These are phyloP conservation scores for Leccinum subgranulosum DNA, from an alignment of 768 basidiomycete species.

Conservation along the genomic window DNA sequence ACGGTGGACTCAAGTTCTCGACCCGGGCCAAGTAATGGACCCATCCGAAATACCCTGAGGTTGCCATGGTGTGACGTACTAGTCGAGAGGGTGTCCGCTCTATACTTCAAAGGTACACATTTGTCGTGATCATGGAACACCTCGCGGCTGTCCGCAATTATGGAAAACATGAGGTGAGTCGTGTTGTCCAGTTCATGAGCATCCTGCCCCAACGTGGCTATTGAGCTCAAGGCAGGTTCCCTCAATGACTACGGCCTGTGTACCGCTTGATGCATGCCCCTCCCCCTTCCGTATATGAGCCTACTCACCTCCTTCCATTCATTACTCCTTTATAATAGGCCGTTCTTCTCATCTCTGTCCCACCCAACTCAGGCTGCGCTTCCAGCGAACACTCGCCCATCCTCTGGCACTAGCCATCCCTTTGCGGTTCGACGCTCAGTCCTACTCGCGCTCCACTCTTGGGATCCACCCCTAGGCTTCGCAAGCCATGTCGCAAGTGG, in stretches of 20 bases:
- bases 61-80: slow-evolving; percentile 27
- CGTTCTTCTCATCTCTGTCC: slow-evolving; percentile 27
- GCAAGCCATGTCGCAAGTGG: slow-evolving; percentile 26
- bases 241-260: slow-evolving; percentile 30
- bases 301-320: slow-evolving; percentile 23
- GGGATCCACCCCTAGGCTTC: slow-evolving; percentile 4
- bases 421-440: slow-evolving; percentile 11
- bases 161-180: slow-evolving; percentile 38
- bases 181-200: slow-evolving; percentile 31
- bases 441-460: slow-evolving; percentile 2
- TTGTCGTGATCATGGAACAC: slow-evolving; percentile 34
- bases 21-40: background rate
- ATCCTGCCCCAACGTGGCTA: slow-evolving; percentile 34
- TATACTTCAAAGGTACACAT: slow-evolving; percentile 23
- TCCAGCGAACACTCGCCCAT: slow-evolving; percentile 16
- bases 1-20: slow-evolving; percentile 3
- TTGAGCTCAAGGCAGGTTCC: slow-evolving; percentile 33
- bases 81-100: slow-evolving; percentile 20
- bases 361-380: slow-evolving; percentile 20
- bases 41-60: slow-evolving; percentile 7
- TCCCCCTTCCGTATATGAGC: slow-evolving; percentile 31
- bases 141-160: slow-evolving; percentile 32
- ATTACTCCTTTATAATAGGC: slow-evolving; percentile 27
- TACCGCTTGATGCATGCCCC: slow-evolving; percentile 31
- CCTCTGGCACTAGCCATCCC: slow-evolving; percentile 3